Evolutionary conservation across 1,139 yeast genomes (phyloP).

Genomic region (Yamadazyma dendronema): DNA sequence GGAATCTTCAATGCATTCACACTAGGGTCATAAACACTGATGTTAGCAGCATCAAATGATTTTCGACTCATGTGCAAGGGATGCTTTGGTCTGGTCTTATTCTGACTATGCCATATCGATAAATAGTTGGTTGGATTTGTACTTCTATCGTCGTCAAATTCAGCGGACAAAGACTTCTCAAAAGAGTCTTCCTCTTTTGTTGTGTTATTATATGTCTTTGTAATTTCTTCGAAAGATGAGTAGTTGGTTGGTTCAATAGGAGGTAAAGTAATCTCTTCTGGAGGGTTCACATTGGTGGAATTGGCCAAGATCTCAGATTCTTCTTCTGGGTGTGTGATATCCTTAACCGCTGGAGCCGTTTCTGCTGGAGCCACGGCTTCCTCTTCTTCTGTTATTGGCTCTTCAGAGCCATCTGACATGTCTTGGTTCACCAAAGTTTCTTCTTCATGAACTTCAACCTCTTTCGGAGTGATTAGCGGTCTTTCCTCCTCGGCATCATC

Average conservation of each 20-base stretch:
- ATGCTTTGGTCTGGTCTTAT: conserved; percentile 12
- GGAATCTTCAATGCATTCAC: conserved; percentile 22
- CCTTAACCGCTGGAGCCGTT: not conserved
- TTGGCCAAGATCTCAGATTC: conserved; percentile 30
- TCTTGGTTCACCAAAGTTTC: conserved; percentile 5
- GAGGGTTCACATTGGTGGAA: conserved; percentile 43
- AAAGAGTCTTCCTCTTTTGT: conserved; percentile 21
- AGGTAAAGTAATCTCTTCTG: conserved; percentile 39
- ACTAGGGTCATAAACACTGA: conserved; percentile 16
- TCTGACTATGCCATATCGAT: conserved; percentile 46
- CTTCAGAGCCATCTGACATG: not conserved
- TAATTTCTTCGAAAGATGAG: conserved; percentile 40
- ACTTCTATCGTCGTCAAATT: conserved; percentile 32
- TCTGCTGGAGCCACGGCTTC: too few relatives aligned
- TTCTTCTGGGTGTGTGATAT: conserved; percentile 2
- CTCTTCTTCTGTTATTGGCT: not conserved
- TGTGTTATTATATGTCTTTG: conserved; percentile 22
- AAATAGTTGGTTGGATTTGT: conserved; percentile 28
- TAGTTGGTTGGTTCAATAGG: conserved; percentile 29
- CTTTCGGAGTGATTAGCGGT: not conserved
- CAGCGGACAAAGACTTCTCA: conserved; percentile 46
- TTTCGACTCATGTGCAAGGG: conserved; percentile 5
- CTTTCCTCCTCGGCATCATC: not conserved
- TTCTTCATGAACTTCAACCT: conserved; percentile 3
- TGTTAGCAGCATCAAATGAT: conserved; percentile 14